Conservation (phyloP, 768 basidiomycete genomes). For the Baorangia bicolor region DNA sequence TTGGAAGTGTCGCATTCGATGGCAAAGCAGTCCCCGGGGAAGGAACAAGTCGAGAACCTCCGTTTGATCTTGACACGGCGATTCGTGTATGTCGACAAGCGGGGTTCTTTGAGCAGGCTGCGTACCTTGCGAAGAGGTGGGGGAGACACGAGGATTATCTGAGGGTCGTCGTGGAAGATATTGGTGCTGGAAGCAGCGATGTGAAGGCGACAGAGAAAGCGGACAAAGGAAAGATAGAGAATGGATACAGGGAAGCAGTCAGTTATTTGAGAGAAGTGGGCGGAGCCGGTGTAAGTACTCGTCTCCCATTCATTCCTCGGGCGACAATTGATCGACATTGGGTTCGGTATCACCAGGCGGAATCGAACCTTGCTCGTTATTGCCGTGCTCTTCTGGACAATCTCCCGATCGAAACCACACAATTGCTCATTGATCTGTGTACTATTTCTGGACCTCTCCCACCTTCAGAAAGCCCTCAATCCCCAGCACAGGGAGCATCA, state of each 20-base stretch:
- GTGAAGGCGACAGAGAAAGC: constrained; percentile 12
- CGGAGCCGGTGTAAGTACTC: constrained; percentile 64
- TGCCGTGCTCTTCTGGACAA: constrained; percentile 82
- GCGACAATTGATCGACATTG: not conserved
- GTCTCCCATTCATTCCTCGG: not conserved
- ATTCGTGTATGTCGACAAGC: constrained; percentile 97
- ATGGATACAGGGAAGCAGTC: constrained; percentile 69
- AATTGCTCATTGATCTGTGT: constrained; percentile 89
- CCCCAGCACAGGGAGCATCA: constrained; percentile 22
- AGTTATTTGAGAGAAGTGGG: constrained; percentile 78
- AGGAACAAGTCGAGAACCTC: constrained; percentile 64
- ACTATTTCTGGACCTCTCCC: constrained; percentile 59
- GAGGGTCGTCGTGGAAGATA: constrained; percentile 92
- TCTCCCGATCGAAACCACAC: constrained; percentile 86
- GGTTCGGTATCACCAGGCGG: constrained; percentile 53
- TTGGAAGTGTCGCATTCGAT: constrained; percentile 20
- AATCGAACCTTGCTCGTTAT: constrained; percentile 83
- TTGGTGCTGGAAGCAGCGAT: constrained; percentile 36
- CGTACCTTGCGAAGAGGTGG: constrained; percentile 90
- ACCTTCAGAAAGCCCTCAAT: constrained; percentile 23
- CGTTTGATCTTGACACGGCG: constrained; percentile 96
- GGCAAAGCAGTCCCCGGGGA: constrained; percentile 28
- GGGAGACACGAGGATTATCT: constrained; percentile 91
- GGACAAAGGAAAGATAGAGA: constrained; percentile 37
- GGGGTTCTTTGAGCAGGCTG: constrained; percentile 93